Base-by-base conservation (phyloP, 352 stramenopile genomes). In the Blastocystis sp. region DNA sequence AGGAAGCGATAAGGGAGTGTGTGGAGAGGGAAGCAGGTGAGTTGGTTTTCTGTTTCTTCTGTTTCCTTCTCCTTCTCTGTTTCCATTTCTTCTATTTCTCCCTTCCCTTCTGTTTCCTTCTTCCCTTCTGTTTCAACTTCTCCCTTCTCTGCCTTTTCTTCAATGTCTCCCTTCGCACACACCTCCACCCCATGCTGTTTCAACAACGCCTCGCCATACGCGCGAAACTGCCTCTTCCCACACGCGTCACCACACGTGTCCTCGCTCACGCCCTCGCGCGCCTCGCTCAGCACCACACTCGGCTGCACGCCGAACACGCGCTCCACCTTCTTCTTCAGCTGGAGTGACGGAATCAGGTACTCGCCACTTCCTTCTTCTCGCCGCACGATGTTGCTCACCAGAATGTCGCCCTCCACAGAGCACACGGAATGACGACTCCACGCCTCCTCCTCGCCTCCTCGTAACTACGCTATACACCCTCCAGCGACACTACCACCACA, bases 311-410 rank as follows among this genome's bases (percentile, higher is more conserved):
- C 74, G 34, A 84, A 84, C 48, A 84, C 54, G 9, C 21, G 74
- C 21, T 84, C 74, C 54, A 84, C 74, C 28, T 84, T 84, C n/a
- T 52, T 21, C 28, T 84, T 84, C 54, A 84, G 28, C 28, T 48
- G 34, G 2, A 84, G 40, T 38, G 74, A 84, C 2, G 74, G 74
- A 84, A 84, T 84, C 24, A 84, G 28, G 66, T 84, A 84, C 24
- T 68, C 74, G 3, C 1, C 7, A 17, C 34, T 52, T 19, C 54
- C 52, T 28, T 63, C 17, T 3, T 14, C 17, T 0, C 28, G 21
- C 3, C 17, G 10, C 19, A 70, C 24, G 19, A 84, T 24, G n/a
- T 84, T 69, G 42, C 19, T 84, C 2, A 84, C n/a, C 45, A 59
- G 40, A 38, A 84, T 70, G 38, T 84, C 74, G 21, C 74, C 74